These are phyloP conservation scores for Phoma herbarum DNA, from an alignment of 2,329 filamentous ascomycete genomes.

Conservation along the genomic window DNA sequence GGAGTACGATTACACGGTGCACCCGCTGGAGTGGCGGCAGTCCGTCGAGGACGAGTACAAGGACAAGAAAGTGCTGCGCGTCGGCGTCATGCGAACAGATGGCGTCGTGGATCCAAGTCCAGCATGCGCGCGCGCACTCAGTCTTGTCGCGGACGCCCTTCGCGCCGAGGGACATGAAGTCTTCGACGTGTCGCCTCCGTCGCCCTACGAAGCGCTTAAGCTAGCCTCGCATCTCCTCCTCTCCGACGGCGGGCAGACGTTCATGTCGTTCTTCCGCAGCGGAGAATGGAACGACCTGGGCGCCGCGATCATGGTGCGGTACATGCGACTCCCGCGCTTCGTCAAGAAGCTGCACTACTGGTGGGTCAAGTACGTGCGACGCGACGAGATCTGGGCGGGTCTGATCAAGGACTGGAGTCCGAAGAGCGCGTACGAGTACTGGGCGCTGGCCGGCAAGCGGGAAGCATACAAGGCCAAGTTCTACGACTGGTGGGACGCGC, in stretches of 20 bases:
- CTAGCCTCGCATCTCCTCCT: constrained; percentile 84
- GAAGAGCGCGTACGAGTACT: constrained; percentile 80
- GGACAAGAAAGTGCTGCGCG: constrained; percentile 69
- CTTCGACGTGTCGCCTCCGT: constrained; percentile 69
- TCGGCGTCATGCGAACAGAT: constrained; percentile 82
- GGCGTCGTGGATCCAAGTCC: constrained; percentile 86
- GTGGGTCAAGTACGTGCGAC: constrained; percentile 84
- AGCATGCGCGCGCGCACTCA: constrained; percentile 79
- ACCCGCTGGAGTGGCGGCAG: constrained; percentile 81
- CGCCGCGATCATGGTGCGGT: constrained; percentile 75
- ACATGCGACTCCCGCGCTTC: constrained; percentile 76
- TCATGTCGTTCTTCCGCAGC: constrained; percentile 76
- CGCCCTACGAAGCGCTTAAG: constrained; percentile 76
- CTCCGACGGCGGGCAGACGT: constrained; percentile 82
- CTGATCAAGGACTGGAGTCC: constrained; percentile 76
- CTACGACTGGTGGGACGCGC: constrained; percentile 82
- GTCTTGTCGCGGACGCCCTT: constrained; percentile 74
- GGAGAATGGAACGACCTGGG: constrained; percentile 84
- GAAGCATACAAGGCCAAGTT: constrained; percentile 81
- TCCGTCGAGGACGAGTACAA: constrained; percentile 67
- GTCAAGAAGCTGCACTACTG: constrained; percentile 87
- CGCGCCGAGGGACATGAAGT: constrained; percentile 78
- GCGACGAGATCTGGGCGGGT: constrained; percentile 80
- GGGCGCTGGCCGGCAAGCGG: constrained; percentile 78
- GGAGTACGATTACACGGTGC: constrained; percentile 86